Evolutionary conservation across 176 grass and related monocot genomes (phyloP).

Genomic region (bread wheat (Triticum aestivum)): IWGSC_CS_RefSeq_v2.1 NC_057812.1:649178206-649178705

Average conservation of each 20-base stretch:
- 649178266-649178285: background rate
- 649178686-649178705: background rate
- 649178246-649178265: background rate
- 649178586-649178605: conserved; percentile 1
- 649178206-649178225: background rate
- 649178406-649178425: conserved; percentile 31
- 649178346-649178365: background rate
- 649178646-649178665: background rate
- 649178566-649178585: background rate
- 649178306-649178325: background rate
- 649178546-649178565: background rate
- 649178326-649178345: background rate
- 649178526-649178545: background rate
- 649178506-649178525: background rate
- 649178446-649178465: conserved; percentile 13
- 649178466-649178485: conserved; percentile 7
- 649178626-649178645: background rate
- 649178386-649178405: conserved; percentile 51
- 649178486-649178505: conserved; percentile 15
- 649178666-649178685: background rate
- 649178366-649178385: conserved; percentile 45
- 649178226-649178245: background rate
- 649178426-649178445: conserved; percentile 33
- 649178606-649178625: background rate
- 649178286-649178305: background rate